A percentile compares a stretch with the other conserved stretches of the same genome.
Conservation (phyloP, 2,329 filamentous ascomycete species). For the Shiraia sp. region DNA sequence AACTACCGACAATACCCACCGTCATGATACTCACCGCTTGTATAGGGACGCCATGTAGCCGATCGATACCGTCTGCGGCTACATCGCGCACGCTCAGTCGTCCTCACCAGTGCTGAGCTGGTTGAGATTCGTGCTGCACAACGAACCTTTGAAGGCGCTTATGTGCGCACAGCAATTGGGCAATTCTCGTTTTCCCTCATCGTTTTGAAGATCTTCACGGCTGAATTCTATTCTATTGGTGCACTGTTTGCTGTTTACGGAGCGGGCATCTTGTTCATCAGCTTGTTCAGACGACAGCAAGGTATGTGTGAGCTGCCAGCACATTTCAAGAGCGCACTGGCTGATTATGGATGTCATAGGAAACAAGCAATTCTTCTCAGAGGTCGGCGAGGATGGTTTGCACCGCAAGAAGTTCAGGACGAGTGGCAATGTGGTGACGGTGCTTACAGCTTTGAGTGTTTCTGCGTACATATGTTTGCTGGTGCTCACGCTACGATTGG, state of each 20-base stretch:
- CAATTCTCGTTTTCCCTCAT: slow-evolving; percentile 96
- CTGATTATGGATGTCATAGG: slow-evolving; percentile 44
- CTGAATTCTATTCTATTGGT: slow-evolving; percentile 96
- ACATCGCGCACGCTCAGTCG: slow-evolving; percentile 81
- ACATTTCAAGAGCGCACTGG: background rate
- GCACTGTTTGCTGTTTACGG: slow-evolving; percentile 94
- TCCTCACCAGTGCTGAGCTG: slow-evolving; percentile 81
- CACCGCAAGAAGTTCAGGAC: slow-evolving; percentile 66
- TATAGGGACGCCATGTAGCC: slow-evolving; percentile 62
- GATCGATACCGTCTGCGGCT: slow-evolving; percentile 77
- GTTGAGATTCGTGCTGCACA: slow-evolving; percentile 95
- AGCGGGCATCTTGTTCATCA: slow-evolving; percentile 78
- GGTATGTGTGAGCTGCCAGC: slow-evolving; percentile 41
- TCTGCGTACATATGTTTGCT: slow-evolving; percentile 65
- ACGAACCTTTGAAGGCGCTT: slow-evolving; percentile 95
- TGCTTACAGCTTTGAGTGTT: slow-evolving; percentile 64
- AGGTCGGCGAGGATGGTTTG: slow-evolving; percentile 62
- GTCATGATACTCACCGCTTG: too few species aligned
- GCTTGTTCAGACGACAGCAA: slow-evolving; percentile 83
- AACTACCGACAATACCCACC: too few species aligned
- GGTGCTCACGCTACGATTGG: slow-evolving; percentile 60
- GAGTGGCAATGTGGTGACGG: slow-evolving; percentile 67
- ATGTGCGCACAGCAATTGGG: slow-evolving; percentile 89
- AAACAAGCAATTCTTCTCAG: slow-evolving; percentile 88
- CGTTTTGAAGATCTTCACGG: slow-evolving; percentile 94